phyloP scores from a whole-genome alignment of 2,329 filamentous ascomycete genomes.

The Rutstroemia sydowiana region DNA sequence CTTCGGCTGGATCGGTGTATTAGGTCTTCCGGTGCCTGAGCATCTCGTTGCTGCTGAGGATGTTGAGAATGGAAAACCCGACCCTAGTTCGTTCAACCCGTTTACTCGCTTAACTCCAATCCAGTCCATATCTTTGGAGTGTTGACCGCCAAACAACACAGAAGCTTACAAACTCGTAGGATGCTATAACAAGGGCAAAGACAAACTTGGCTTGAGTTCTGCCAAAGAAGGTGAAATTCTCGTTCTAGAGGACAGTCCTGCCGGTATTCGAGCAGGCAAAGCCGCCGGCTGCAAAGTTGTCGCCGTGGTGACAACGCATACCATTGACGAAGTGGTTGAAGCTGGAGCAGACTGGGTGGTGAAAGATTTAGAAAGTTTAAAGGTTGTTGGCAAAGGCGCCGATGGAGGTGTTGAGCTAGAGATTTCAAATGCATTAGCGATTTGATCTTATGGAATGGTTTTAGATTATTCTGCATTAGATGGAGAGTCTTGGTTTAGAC shows the following conservation, averaged over 20 bases:
- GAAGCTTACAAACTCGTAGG: slow-evolving; percentile 21
- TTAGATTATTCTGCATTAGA: no score
- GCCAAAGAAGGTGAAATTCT: slow-evolving; percentile 35
- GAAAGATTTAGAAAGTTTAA: slow-evolving; percentile 55
- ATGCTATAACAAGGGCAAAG: slow-evolving; percentile 64
- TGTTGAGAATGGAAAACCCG: slow-evolving; percentile 67
- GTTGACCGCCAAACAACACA: neutral
- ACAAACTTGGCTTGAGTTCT: slow-evolving; percentile 44
- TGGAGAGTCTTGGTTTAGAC: no score
- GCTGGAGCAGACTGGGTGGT: slow-evolving; percentile 66
- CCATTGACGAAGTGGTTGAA: slow-evolving; percentile 47
- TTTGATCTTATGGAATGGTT: neutral
- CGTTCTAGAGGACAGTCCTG: slow-evolving; percentile 64
- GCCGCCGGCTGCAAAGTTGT: slow-evolving; percentile 64
- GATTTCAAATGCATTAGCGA: slow-evolving; percentile 19
- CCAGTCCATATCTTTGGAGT: neutral
- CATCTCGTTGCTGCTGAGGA: slow-evolving; percentile 70
- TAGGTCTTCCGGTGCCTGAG: slow-evolving; percentile 57
- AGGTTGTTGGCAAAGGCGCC: slow-evolving; percentile 36
- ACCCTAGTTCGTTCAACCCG: slow-evolving; percentile 40
- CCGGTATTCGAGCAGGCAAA: slow-evolving; percentile 60
- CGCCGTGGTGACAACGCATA: slow-evolving; percentile 59
- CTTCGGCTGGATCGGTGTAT: slow-evolving; percentile 62
- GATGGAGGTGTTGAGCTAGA: slow-evolving; percentile 34
- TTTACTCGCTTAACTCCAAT: neutral